Evolutionary conservation across 306 rosid genomes (phyloP).

Genomic region (Prinsepia uniflora): DNA sequence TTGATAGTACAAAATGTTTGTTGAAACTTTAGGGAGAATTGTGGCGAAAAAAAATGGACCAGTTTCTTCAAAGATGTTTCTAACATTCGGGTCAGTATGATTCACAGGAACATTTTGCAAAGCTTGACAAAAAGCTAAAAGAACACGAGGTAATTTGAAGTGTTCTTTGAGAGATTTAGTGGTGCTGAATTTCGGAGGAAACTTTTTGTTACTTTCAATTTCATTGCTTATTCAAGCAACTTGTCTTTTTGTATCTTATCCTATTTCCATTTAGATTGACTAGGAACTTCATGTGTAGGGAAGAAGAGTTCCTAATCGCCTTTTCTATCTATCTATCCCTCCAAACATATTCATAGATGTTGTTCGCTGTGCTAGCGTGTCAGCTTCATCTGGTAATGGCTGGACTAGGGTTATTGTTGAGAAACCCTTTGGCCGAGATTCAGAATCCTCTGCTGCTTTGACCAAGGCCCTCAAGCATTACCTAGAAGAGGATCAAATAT

Average conservation of each 20-base stretch:
- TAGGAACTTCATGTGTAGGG: slow-evolving; percentile 46
- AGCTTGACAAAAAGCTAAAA: slow-evolving; percentile 70
- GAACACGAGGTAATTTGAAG: slow-evolving; percentile 68
- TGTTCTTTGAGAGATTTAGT: not conserved
- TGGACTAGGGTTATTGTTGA: slow-evolving; percentile 98
- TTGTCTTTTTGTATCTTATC: not conserved
- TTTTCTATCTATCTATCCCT: slow-evolving; percentile 84
- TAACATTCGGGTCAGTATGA: slow-evolving; percentile 95
- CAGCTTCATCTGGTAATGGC: slow-evolving; percentile 77
- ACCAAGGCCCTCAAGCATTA: slow-evolving; percentile 74
- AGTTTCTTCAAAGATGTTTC: slow-evolving; percentile 81
- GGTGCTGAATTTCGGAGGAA: not conserved
- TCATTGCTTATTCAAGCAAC: not conserved
- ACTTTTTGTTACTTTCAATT: not conserved
- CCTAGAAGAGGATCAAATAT: slow-evolving; percentile 83
- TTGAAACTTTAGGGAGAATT: slow-evolving; percentile 65
- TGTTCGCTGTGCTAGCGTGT: slow-evolving; percentile 71
- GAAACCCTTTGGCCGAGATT: slow-evolving; percentile 93
- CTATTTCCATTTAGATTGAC: slow-evolving; percentile 26
- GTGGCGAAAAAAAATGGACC: slow-evolving; percentile 75
- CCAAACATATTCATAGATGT: slow-evolving; percentile 81
- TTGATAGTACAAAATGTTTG: slow-evolving; percentile 17
- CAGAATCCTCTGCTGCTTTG: slow-evolving; percentile 89
- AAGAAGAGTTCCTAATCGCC: slow-evolving; percentile 78
- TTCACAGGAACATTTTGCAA: slow-evolving; percentile 65